Percentiles rank a stretch among this genome's conserved stretches.
Evolutionary conservation across 345 rosid genomes (phyloP).

Genomic region (Geranium rotundifolium): DNA sequence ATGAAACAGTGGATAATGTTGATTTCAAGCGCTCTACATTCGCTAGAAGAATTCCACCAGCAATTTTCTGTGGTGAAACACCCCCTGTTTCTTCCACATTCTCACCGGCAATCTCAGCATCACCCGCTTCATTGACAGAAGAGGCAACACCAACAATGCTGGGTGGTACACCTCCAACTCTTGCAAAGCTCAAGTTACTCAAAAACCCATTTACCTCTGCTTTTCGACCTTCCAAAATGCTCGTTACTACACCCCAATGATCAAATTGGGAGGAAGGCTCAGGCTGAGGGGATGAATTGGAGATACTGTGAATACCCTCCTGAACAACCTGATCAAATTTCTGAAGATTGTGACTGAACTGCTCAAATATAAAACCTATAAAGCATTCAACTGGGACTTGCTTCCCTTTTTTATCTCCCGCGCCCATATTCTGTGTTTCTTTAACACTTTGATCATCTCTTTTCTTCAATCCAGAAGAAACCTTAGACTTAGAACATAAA

Average conservation of each 20-base stretch:
- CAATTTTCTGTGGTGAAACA: conserved; percentile 56
- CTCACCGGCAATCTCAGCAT: conserved; percentile 29
- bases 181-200: conserved; percentile 77
- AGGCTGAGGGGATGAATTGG: conserved; percentile 17
- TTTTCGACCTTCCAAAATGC: conserved; percentile 73
- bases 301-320: conserved; percentile 20
- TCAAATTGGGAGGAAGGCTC: conserved; percentile 26
- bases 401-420: conserved; percentile 25
- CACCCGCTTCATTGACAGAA: conserved; percentile 46
- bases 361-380: conserved; percentile 44
- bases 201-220: conserved; percentile 65
- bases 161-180: conserved; percentile 81
- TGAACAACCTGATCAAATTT: conserved; percentile 49
- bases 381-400: conserved; percentile 37
- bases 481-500: conserved; percentile 20
- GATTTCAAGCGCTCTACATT: conserved; percentile 88
- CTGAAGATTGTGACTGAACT: conserved; percentile 46
- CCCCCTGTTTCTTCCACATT: conserved; percentile 43
- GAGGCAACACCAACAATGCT: conserved; percentile 64
- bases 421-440: conserved; percentile 9
- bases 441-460: conserved; percentile 17
- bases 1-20: conserved; percentile 68
- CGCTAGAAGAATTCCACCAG: conserved; percentile 63
- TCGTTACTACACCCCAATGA: conserved; percentile 34
- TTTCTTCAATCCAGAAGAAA: conserved; percentile 14